Base-by-base conservation (phyloP, 208 protist species). In the Acanthamoeba healyi region DNA sequence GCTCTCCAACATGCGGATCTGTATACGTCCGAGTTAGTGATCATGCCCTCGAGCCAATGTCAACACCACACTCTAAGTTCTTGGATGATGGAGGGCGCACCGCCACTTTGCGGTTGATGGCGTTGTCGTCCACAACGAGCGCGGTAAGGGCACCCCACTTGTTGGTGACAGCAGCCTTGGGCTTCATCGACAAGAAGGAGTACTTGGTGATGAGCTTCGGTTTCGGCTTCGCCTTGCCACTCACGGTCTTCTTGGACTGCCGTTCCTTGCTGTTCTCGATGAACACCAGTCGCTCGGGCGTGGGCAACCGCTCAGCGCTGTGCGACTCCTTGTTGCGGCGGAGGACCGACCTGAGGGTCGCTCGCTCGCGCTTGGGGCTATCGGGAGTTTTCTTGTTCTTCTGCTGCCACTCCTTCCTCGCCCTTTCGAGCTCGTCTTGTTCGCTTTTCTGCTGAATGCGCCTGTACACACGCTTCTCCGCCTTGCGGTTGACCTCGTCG, bases 41-140 rank as follows among this genome's bases (percentile, higher is more conserved):
- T 12, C 44, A 29, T 24, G 19, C 7, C 14, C 14, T 29, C 22
- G 22, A 61, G 54, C 9, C 17, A 17, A 12, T 42, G 36, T 19
- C n/a, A 61, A 22, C 12, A 61, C 54, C 54, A 61, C 12, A 61
- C 54, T 61, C 54, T n/a, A n/a, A n/a, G n/a, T n/a, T n/a, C n/a
- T n/a, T n/a, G n/a, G n/a, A n/a, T n/a, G 22, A 22, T 7, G 54
- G 51, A 24, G 54, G 4, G 54, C 1, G 65, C 38, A 74, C 77
- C n/a, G 77, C 77, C 10, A 86, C 77, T 58, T 86, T 86, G 40
- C 77, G 77, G 44, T 86, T 86, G 77, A 86, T 86, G 22, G 77
- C 77, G 77, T 86, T 86, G 46, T 86, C 77, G 77, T 86, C 77
- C 19, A 86, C 77, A 19, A 86, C 77, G 44, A 86, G 77, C 77